These are phyloP conservation scores for Leccinum incarnatum DNA, from an alignment of 768 basidiomycete genomes.

Conservation along the genomic window DNA sequence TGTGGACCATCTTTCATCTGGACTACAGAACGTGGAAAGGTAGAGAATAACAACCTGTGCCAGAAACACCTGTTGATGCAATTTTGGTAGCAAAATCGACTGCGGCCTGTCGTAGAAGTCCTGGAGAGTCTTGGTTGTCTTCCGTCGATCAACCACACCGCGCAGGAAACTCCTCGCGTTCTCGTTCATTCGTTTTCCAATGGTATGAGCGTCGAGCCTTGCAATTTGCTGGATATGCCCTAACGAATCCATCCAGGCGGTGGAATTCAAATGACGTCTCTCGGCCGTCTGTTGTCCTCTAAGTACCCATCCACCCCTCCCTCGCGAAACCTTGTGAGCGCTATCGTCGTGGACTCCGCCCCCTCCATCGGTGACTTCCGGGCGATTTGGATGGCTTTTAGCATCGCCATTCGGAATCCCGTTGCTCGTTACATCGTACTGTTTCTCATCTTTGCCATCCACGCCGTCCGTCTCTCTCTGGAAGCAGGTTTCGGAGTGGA, in stretches of 20 bases:
- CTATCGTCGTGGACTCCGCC: slow-evolving; percentile 25
- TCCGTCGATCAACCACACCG: neutral
- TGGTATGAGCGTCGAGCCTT: slow-evolving; percentile 10
- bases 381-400: slow-evolving; percentile 23
- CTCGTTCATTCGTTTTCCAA: slow-evolving; percentile 32
- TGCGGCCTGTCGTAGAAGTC: slow-evolving; percentile 23
- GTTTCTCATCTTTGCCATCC: slow-evolving; percentile 11
- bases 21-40: slow-evolving; percentile 11
- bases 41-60: neutral
- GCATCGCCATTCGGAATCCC: slow-evolving; percentile 22
- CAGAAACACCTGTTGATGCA: neutral
- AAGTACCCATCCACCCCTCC: slow-evolving; percentile 15
- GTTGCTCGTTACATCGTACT: slow-evolving; percentile 12
- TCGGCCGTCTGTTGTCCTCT: slow-evolving; percentile 17
- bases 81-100: slow-evolving; percentile 12
- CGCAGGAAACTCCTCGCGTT: slow-evolving; percentile 1
- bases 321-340: slow-evolving; percentile 6
- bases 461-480: slow-evolving; percentile 11
- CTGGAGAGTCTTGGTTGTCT: slow-evolving; percentile 26
- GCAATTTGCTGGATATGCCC: neutral
- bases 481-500: slow-evolving; percentile 19
- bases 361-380: slow-evolving; percentile 15
- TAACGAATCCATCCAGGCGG: slow-evolving; percentile 19
- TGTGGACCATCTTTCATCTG: slow-evolving; percentile 22
- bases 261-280: slow-evolving; percentile 16